Evolutionary conservation across 2,329 filamentous ascomycete species (phyloP).

Genomic region (Hyphodiscus sp.): DNA sequence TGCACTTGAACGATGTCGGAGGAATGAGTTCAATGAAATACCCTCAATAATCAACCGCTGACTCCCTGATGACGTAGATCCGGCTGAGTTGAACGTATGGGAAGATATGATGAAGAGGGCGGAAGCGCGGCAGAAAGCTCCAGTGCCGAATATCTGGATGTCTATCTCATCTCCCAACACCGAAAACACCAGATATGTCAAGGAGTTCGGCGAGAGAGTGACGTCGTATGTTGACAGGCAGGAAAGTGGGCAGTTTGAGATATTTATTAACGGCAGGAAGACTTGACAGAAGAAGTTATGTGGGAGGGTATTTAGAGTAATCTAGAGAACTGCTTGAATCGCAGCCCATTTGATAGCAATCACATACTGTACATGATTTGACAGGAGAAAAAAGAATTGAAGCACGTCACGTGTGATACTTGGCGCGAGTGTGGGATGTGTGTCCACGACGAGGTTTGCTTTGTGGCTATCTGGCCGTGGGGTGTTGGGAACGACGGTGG

Average conservation of each 20-base stretch:
- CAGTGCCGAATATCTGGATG: neutral
- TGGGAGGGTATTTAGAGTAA: too few species aligned
- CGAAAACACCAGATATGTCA: neutral
- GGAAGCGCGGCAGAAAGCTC: neutral
- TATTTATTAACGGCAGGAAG: neutral
- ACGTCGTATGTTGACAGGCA: neutral
- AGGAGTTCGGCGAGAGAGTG: neutral
- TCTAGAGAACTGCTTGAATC: too few species aligned
- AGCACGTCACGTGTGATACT: too few species aligned
- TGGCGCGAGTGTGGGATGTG: slow-evolving; percentile 54
- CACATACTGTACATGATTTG: too few species aligned
- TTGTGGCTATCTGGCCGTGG: slow-evolving; percentile 59
- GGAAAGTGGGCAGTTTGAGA: neutral
- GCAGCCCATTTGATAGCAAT: too few species aligned
- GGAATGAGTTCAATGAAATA: too few species aligned
- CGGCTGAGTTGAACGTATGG: neutral
- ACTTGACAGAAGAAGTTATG: neutral
- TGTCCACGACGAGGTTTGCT: slow-evolving; percentile 46
- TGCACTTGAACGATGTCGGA: too few species aligned
- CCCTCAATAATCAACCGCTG: too few species aligned
- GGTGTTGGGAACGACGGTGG: slow-evolving; percentile 32
- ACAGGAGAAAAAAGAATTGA: too few species aligned
- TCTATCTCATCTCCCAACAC: neutral
- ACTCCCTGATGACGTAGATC: neutral
- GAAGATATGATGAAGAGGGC: neutral